Evolutionary conservation across 1,284 basidiomycete genomes (phyloP), one percentile per base, ranked within the genome.

Genomic region (Malassezia sp.): DNA sequence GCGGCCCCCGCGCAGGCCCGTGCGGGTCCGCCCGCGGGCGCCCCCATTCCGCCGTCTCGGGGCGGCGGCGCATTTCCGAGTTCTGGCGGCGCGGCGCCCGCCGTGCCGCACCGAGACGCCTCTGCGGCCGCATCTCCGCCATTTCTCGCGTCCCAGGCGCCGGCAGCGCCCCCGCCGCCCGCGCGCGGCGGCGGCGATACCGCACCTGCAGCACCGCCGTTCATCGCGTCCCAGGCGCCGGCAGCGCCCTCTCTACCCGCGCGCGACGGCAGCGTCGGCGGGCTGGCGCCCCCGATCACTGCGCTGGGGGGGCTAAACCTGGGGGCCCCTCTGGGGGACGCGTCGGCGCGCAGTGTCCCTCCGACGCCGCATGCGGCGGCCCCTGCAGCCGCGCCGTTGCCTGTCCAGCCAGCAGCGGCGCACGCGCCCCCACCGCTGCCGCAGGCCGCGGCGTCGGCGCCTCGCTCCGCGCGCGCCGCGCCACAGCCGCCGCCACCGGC

Each of bases 401-500:
- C 40, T 26, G 47, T 30, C 29, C 38, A 45, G 31, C 40, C 48
- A 14, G 41, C 49, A 5, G 28, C 47, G 7, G 38, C 46, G 8
- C 32, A n/a, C n/a, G n/a, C n/a, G n/a, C n/a, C n/a, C 43, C 48
- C 71, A 41, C 65, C 63, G 55, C 53, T 45, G 49, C 37, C 61
- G 27, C 72, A 63, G 33, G 72, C 6, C n/a, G 51, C 48, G 10
- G 49, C 49, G n/a, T 50, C 56, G 6, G 46, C 48, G 20, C 41
- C 40, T 8, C 12, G 27, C 21, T 15, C 33, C 31, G 55, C 49
- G 4, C 59, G 66, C 2, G 70, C 72, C 1, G 77, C 81, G 0
- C 75, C 77, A 1, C 76, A 78, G 0, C 74, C 77, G 1, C 74
- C 77, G 0, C 79, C 83, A 0, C 80, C 82, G 0, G 75, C 80